Evolutionary conservation across 177 flowering plant genomes (phyloP), one percentile per base, ranked within the genome.

Genomic region (Vitis hybrid): DNA sequence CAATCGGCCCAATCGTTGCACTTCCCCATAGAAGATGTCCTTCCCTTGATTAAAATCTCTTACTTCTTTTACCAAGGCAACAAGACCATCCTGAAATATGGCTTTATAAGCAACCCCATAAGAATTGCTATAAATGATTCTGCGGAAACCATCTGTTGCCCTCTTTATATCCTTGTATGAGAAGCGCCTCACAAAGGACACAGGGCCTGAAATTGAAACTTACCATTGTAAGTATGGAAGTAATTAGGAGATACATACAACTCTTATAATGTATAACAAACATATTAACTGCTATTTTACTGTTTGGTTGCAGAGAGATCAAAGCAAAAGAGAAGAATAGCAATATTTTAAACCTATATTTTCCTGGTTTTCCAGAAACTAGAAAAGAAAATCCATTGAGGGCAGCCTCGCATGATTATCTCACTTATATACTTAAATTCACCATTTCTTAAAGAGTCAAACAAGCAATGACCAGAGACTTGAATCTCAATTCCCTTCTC

Each of bases 141-240:
- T 83, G 60, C 80, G 75, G 60, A 93, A 93, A 30, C 84, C 83
- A 65, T 84, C 86, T 0, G 97, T 93, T 19, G 97, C 97, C 75
- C 67, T 89, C 85, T 82, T 86, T 71, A 93, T 74, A 19, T 89
- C 93, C 79, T 84, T 91, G 73, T 85, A 84, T 4, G 91, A 81
- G 70, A 82, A 85, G 61, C 68, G 79, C 70, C 85, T 86, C 70
- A 86, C 64, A 70, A 87, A 83, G 57, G 78, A 78, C 12, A 79
- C 59, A 14, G 80, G 76, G 11, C 90, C 95, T 92, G 75, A 56
- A 72, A 76, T 4, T 26, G 19, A 21, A 26, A 69, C 51, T 15
- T 2, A 59, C 17, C 69, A 54, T 55, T 26, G 39, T n/a, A 26
- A 54, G n/a, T 52, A 26, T 49, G 26, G 9, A 51, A 2, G 21